Percentiles rank a stretch among this genome's conserved stretches.
phyloP scores from a whole-genome alignment of 2,329 filamentous ascomycete species.

The Colletotrichum incanum region DNA sequence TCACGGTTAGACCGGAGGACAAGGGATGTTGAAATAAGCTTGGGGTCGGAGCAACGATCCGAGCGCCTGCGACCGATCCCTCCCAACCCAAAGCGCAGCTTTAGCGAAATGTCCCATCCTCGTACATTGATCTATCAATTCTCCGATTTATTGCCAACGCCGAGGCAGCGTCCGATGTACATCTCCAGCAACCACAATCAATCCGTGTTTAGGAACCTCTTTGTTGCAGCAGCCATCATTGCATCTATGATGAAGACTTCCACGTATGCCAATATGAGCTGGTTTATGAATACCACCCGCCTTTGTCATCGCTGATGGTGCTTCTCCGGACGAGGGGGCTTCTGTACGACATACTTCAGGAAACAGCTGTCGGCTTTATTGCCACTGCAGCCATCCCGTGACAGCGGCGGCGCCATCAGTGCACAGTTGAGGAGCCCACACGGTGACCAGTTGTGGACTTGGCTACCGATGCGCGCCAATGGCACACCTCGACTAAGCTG shows the following conservation, averaged over 20 bases:
- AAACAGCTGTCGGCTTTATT: conserved; percentile 1
- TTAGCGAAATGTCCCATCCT: conserved; percentile 2
- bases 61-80: conserved; percentile 7
- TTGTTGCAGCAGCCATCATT: background rate
- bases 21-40: conserved; percentile 16
- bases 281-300: too few species aligned
- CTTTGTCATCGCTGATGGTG: background rate
- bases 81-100: background rate
- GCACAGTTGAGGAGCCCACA: background rate
- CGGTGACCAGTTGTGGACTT: background rate
- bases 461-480: conserved; percentile 13
- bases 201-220: background rate
- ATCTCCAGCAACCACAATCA: background rate
- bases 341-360: too few species aligned
- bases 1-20: conserved; percentile 2
- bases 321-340: background rate
- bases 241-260: background rate
- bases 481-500: background rate
- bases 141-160: background rate
- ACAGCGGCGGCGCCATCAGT: background rate
- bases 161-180: background rate
- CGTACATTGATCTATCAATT: background rate
- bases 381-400: background rate
- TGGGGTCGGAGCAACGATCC: conserved; percentile 1
- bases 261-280: background rate